Percentiles rank a stretch among this genome's conserved stretches.
These are phyloP conservation scores for Daldinia bambusicola DNA, from an alignment of 495 filamentous ascomycete genomes.

Conservation along the genomic window DNA sequence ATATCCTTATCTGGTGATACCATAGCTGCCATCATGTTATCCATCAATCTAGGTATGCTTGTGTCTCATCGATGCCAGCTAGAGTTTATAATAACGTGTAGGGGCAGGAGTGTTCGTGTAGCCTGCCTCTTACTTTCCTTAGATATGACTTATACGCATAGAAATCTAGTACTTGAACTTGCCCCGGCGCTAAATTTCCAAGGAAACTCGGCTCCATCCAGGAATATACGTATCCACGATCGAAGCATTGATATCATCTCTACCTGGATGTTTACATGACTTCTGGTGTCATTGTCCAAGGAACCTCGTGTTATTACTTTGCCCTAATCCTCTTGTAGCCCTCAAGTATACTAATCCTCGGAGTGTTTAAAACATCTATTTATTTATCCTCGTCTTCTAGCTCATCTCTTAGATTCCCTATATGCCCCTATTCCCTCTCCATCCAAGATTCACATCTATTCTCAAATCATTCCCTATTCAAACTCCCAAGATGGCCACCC, in stretches of 20 bases:
- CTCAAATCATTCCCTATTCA: neutral
- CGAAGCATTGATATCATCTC: constrained; percentile 1
- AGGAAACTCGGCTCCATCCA: constrained; percentile 8
- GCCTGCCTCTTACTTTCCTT: constrained; percentile 4
- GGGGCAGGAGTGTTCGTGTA: constrained; percentile 10
- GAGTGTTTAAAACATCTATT: neutral
- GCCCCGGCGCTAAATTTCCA: neutral
- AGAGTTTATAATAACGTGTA: constrained; percentile 1
- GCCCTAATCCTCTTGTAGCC: neutral
- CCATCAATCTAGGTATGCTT: neutral
- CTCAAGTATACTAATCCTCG: constrained; percentile 8
- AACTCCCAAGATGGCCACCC: constrained; percentile 41
- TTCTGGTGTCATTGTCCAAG: neutral
- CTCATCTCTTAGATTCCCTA: neutral
- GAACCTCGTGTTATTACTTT: neutral
- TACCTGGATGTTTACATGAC: neutral
- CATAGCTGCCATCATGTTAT: constrained; percentile 18
- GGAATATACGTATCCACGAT: constrained; percentile 12
- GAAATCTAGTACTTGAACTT: constrained; percentile 7
- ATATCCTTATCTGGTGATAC: constrained; percentile 13
- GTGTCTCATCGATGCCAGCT: constrained; percentile 19
- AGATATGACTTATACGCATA: constrained; percentile 7
- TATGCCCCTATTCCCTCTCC: constrained; percentile 13
- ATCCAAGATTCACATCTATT: constrained; percentile 10
- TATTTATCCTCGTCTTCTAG: neutral